A percentile compares a stretch with the other conserved stretches of the same genome.
Evolutionary conservation across 2,329 filamentous ascomycete species (phyloP).

Genomic region (Neonectria ditissima): DNA sequence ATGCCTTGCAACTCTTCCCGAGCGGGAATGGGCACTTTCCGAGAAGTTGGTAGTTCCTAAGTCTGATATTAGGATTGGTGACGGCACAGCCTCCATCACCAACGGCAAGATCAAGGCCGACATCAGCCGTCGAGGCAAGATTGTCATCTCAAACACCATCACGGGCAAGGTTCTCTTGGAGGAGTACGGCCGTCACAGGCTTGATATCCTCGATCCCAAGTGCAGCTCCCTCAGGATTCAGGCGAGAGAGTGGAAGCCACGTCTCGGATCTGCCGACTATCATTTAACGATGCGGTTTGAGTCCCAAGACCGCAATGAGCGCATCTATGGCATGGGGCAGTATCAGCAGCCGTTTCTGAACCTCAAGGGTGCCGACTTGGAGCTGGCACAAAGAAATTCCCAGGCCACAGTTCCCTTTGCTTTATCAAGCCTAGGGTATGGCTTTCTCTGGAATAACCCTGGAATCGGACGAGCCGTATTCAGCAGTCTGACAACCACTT

Average conservation of each 20-base stretch:
- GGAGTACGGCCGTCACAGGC: conserved; percentile 47
- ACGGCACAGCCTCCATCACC: conserved; percentile 43
- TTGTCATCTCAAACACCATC: background rate
- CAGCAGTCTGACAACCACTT: conserved; percentile 70
- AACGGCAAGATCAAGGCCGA: conserved; percentile 14
- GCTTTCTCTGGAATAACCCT: conserved; percentile 75
- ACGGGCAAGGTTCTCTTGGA: conserved; percentile 46
- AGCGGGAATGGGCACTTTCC: conserved; percentile 15
- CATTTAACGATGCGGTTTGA: conserved; percentile 71
- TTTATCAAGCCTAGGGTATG: conserved; percentile 70
- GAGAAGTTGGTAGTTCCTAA: conserved; percentile 31
- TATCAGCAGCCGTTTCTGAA: conserved; percentile 74
- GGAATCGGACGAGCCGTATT: conserved; percentile 71
- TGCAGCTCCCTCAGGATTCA: conserved; percentile 68
- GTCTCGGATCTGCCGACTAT: conserved; percentile 62
- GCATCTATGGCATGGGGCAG: conserved; percentile 77
- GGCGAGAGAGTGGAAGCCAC: conserved; percentile 68
- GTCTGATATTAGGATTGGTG: conserved; percentile 41
- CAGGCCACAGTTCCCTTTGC: conserved; percentile 74
- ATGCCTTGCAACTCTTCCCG: conserved; percentile 50
- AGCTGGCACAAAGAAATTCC: conserved; percentile 74
- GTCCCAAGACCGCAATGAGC: conserved; percentile 64
- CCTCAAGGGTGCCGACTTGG: conserved; percentile 71
- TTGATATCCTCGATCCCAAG: conserved; percentile 66
- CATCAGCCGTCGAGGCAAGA: conserved; percentile 8